phyloP scores from a whole-genome alignment of 177 flowering plant genomes.

The Vitis hybrid region DNA sequence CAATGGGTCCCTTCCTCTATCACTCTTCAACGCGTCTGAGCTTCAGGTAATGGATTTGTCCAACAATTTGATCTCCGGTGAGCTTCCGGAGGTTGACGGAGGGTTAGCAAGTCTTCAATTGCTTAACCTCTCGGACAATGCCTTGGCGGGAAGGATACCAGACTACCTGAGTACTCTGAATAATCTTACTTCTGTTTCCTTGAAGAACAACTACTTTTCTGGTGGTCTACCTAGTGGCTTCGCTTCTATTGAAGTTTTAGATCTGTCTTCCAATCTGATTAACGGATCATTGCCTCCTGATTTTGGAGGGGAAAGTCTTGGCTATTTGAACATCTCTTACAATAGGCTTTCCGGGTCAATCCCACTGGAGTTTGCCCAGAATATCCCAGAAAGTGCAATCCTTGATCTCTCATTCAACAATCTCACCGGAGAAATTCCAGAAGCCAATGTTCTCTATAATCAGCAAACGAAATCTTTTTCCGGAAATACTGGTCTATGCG shows the following conservation, averaged over 20 bases:
- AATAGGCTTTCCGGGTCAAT: slow-evolving; percentile 44
- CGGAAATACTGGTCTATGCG: slow-evolving; percentile 47
- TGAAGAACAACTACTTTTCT: slow-evolving; percentile 59
- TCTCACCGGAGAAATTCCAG: slow-evolving; percentile 43
- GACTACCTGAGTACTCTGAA: slow-evolving; percentile 31
- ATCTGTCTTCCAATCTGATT: slow-evolving; percentile 59
- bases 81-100: slow-evolving; percentile 43
- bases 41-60: slow-evolving; percentile 62
- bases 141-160: slow-evolving; percentile 71
- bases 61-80: slow-evolving; percentile 68
- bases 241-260: slow-evolving; percentile 36
- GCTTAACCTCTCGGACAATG: slow-evolving; percentile 80
- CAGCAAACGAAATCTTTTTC: slow-evolving; percentile 29
- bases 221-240: slow-evolving; percentile 56
- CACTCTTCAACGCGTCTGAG: slow-evolving; percentile 57
- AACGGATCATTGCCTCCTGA: slow-evolving; percentile 44
- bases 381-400: slow-evolving; percentile 31
- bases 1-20: slow-evolving; percentile 74
- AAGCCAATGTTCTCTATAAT: slow-evolving; percentile 18
- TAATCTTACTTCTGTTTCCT: slow-evolving; percentile 60
- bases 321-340: slow-evolving; percentile 43
- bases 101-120: slow-evolving; percentile 40
- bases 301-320: slow-evolving; percentile 34
- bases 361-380: slow-evolving; percentile 27
- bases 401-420: slow-evolving; percentile 51